Evolutionary conservation across 2,329 filamentous ascomycete genomes (phyloP).

Genomic region (Mollisiaceae sp.): DNA sequence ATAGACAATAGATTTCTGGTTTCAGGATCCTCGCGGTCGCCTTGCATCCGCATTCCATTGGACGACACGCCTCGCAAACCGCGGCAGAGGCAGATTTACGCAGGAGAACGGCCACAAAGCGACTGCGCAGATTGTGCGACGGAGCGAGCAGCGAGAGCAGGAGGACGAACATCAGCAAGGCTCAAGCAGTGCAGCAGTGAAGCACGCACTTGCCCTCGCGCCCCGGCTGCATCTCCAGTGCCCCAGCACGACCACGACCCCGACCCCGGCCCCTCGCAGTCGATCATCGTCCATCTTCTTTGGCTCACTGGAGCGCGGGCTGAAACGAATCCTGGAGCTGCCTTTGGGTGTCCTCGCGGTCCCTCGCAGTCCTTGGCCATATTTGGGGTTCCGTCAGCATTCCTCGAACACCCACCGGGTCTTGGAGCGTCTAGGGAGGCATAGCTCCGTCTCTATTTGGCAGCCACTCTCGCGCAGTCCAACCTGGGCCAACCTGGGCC

Average conservation of each 20-base stretch:
- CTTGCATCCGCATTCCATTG: constrained; percentile 27
- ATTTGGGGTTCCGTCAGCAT: constrained; percentile 10
- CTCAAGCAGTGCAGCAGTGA: no score
- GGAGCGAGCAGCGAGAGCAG: neutral
- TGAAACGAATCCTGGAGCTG: constrained; percentile 15
- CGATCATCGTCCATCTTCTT: neutral
- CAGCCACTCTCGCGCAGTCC: neutral
- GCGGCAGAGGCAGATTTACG: constrained; percentile 9
- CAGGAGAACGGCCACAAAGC: neutral
- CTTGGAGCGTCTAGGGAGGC: constrained; percentile 22
- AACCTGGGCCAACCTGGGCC: constrained; percentile 26
- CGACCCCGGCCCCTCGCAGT: neutral
- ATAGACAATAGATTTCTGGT: constrained; percentile 15
- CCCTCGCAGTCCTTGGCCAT: constrained; percentile 11
- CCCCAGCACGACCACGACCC: neutral
- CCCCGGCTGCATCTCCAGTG: constrained; percentile 1
- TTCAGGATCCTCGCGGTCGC: constrained; percentile 27
- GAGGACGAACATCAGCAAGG: neutral
- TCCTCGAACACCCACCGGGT: neutral
- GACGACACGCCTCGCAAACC: neutral
- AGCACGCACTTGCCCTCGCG: neutral
- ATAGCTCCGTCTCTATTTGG: constrained; percentile 18
- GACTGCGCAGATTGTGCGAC: neutral
- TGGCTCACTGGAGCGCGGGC: constrained; percentile 11
- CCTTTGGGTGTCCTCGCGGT: neutral